A percentile compares a stretch with the other conserved stretches of the same genome.
These are phyloP conservation scores for Lentinus brumalis DNA, from an alignment of 768 basidiomycete species.

Conservation along the genomic window DNA sequence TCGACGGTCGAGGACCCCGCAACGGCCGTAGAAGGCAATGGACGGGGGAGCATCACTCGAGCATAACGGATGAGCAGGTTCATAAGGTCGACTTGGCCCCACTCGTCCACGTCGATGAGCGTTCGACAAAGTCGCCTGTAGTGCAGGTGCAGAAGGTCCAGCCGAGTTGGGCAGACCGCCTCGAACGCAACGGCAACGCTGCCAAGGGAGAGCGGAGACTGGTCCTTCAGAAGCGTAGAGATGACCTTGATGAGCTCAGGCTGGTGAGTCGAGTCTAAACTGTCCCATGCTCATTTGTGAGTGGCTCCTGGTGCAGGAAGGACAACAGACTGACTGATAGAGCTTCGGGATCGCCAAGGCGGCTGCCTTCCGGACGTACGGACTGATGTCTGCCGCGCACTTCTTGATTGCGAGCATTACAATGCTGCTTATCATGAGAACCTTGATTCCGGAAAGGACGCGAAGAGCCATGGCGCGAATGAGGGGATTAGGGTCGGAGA, in stretches of 20 bases:
- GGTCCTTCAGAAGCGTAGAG: slow-evolving; percentile 64
- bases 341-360: slow-evolving; percentile 89
- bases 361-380: slow-evolving; percentile 92
- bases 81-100: slow-evolving; percentile 88
- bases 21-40: slow-evolving; percentile 39
- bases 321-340: slow-evolving; percentile 55
- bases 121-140: slow-evolving; percentile 82
- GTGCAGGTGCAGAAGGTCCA: slow-evolving; percentile 87
- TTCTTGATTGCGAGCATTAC: slow-evolving; percentile 90
- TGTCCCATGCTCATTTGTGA: slow-evolving; percentile 33
- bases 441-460: slow-evolving; percentile 89
- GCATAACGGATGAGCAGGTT: slow-evolving; percentile 82
- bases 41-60: slow-evolving; percentile 77
- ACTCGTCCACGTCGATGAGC: slow-evolving; percentile 93
- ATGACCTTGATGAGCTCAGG: slow-evolving; percentile 71
- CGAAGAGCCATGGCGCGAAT: slow-evolving; percentile 96
- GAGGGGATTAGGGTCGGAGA: slow-evolving; percentile 88
- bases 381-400: slow-evolving; percentile 88
- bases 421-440: slow-evolving; percentile 84
- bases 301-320: slow-evolving; percentile 16
- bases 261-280: slow-evolving; percentile 74
- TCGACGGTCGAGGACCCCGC: slow-evolving; percentile 45
- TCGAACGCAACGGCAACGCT: slow-evolving; percentile 85
- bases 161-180: slow-evolving; percentile 80
- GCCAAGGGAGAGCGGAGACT: slow-evolving; percentile 86